Evolutionary conservation across 2,329 filamentous ascomycete genomes (phyloP).

Genomic region (Cytospora chrysosperma): DNA sequence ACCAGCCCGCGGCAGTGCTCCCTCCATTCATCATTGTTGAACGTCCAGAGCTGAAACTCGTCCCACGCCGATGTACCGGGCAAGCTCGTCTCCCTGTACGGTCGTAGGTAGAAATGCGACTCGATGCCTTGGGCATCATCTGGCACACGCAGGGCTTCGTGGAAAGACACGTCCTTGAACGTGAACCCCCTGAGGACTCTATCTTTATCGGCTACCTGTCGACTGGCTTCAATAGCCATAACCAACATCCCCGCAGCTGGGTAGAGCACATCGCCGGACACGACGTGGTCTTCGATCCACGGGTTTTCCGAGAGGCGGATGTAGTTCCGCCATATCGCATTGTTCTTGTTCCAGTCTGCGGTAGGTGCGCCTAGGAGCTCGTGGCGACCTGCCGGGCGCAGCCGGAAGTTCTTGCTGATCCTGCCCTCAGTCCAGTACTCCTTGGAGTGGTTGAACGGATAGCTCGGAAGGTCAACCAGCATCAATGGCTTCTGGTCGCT

Average conservation of each 20-base stretch:
- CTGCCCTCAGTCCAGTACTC: constrained; percentile 48
- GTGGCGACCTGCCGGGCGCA: constrained; percentile 6
- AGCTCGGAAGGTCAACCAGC: constrained; percentile 44
- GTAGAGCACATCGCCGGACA: constrained; percentile 33
- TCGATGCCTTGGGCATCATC: constrained; percentile 24
- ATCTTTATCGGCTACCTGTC: constrained; percentile 22
- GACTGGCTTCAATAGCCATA: constrained; percentile 33
- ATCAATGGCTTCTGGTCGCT: constrained; percentile 24
- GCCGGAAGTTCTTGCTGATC: constrained; percentile 33
- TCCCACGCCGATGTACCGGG: constrained; percentile 23
- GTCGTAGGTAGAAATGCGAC: constrained; percentile 27
- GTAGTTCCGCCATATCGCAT: constrained; percentile 26
- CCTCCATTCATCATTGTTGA: constrained; percentile 25
- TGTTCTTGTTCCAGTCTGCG: constrained; percentile 16
- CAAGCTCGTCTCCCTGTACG: constrained; percentile 19
- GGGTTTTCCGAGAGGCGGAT: constrained; percentile 30
- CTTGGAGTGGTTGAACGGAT: constrained; percentile 45
- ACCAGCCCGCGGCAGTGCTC: constrained; percentile 31
- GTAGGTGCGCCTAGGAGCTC: constrained; percentile 14
- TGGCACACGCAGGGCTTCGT: constrained; percentile 28
- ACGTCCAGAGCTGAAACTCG: constrained; percentile 31
- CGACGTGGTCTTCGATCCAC: constrained; percentile 35
- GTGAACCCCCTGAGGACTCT: constrained; percentile 12
- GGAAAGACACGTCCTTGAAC: constrained; percentile 28
- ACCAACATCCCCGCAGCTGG: constrained; percentile 33